Evolutionary conservation across 805 yeast species (phyloP).

Genomic region (Metschnikowia kunwiensis): DNA sequence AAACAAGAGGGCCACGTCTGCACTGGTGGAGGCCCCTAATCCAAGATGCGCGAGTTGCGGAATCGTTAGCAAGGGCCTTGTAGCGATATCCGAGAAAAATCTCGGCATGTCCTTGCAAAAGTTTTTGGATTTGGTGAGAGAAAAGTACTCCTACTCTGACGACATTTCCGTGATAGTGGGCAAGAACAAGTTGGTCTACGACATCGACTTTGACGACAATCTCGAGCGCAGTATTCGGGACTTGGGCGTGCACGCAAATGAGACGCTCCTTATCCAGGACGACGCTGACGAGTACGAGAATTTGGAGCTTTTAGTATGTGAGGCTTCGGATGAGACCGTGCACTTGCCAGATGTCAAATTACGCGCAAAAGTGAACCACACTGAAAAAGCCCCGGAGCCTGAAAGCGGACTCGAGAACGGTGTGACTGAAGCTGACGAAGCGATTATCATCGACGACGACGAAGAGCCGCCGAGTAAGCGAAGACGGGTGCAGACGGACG

Average conservation of each 20-base stretch:
- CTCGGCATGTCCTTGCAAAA: conserved; percentile 39
- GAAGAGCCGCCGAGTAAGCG: conserved; percentile 18
- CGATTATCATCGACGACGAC: conserved; percentile 1
- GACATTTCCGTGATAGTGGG: conserved; percentile 62
- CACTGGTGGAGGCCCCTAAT: conserved; percentile 59
- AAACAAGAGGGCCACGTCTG: conserved; percentile 63
- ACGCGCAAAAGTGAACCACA: conserved; percentile 7
- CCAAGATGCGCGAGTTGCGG: conserved; percentile 68
- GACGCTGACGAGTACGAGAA: conserved; percentile 68
- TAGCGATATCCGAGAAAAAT: conserved; percentile 35
- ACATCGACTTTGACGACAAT: conserved; percentile 86
- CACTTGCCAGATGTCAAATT: conserved; percentile 20
- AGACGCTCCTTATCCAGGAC: conserved; percentile 68
- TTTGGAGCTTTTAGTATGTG: conserved; percentile 56
- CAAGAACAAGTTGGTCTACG: conserved; percentile 64
- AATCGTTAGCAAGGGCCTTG: conserved; percentile 35
- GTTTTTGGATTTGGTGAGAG: conserved; percentile 50
- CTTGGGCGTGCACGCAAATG: conserved; percentile 55
- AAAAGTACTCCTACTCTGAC: conserved; percentile 49
- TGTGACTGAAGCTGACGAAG: conserved; percentile 12
- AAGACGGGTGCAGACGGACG: conserved; percentile 10
- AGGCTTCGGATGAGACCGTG: conserved; percentile 7
- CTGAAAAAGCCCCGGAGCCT: neutral
- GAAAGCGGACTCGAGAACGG: neutral
- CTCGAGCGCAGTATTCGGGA: conserved; percentile 44